Conservation (phyloP, 495 filamentous ascomycete genomes). For the Hypoxylon rickii region DNA sequence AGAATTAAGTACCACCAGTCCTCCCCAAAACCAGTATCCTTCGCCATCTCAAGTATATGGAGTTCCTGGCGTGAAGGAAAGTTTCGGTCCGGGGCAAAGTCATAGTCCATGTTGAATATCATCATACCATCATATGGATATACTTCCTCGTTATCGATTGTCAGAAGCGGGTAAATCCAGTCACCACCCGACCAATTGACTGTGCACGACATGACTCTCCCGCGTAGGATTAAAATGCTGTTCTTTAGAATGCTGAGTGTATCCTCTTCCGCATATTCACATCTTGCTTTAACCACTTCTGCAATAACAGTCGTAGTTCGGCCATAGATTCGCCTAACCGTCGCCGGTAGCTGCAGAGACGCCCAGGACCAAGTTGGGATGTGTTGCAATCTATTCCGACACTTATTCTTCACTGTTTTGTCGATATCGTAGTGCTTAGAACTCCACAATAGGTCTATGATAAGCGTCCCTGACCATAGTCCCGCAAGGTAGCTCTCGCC, state of each 20-base stretch:
- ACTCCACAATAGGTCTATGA: constrained; percentile 7
- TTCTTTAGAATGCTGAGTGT: neutral
- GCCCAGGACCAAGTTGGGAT: constrained; percentile 13
- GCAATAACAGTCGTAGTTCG: too few relatives aligned
- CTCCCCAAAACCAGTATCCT: neutral
- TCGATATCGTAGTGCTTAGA: neutral
- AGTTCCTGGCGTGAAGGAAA: neutral
- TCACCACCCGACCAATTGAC: neutral
- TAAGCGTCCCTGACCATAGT: neutral
- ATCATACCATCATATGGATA: neutral
- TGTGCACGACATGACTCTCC: neutral
- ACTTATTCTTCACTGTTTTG: neutral
- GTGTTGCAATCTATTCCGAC: neutral
- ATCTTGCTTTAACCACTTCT: neutral
- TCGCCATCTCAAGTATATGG: neutral
- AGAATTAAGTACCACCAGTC: neutral
- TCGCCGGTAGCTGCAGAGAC: neutral
- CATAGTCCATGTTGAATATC: neutral
- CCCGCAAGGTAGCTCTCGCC: constrained; percentile 1
- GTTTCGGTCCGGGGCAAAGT: neutral
- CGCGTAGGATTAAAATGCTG: constrained; percentile 1
- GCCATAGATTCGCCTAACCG: neutral
- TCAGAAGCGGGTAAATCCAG: too few relatives aligned
- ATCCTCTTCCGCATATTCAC: neutral
- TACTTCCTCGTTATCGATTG: too few relatives aligned